Conservation (phyloP, 2,329 filamentous ascomycete genomes). For the Phaeosphaeriaceae sp. region DNA sequence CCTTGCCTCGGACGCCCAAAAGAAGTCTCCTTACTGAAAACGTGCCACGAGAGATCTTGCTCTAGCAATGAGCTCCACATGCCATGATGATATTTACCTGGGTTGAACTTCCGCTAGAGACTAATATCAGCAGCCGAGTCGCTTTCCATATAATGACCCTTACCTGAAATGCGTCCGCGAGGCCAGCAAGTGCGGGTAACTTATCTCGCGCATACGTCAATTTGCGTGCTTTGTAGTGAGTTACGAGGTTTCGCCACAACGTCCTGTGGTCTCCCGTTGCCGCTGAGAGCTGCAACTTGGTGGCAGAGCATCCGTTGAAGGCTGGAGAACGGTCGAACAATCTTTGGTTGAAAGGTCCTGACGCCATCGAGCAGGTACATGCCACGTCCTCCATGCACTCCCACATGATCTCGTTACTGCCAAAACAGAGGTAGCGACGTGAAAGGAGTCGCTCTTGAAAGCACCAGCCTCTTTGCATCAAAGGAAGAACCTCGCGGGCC, state of each 20-base stretch:
- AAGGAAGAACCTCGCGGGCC: neutral
- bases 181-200: slow-evolving; percentile 2
- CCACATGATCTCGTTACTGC: neutral
- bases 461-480: slow-evolving; percentile 5
- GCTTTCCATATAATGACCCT: neutral
- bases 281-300: neutral
- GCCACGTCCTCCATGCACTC: slow-evolving; percentile 3
- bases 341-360: slow-evolving; percentile 1
- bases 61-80: neutral
- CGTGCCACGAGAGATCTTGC: neutral
- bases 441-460: slow-evolving; percentile 5
- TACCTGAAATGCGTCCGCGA: slow-evolving; percentile 2
- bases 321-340: neutral
- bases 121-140: neutral
- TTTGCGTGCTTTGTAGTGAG: neutral
- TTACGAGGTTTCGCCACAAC: neutral
- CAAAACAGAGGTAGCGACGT: slow-evolving; percentile 4
- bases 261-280: neutral
- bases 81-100: neutral
- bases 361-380: neutral
- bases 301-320: neutral
- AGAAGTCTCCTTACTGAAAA: neutral
- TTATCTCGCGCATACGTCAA: slow-evolving; percentile 2
- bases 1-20: slow-evolving; percentile 1
- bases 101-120: neutral